phyloP scores from a whole-genome alignment of 192 early-diverging fungal species.

The Umbelopsis ramanniana region DNA sequence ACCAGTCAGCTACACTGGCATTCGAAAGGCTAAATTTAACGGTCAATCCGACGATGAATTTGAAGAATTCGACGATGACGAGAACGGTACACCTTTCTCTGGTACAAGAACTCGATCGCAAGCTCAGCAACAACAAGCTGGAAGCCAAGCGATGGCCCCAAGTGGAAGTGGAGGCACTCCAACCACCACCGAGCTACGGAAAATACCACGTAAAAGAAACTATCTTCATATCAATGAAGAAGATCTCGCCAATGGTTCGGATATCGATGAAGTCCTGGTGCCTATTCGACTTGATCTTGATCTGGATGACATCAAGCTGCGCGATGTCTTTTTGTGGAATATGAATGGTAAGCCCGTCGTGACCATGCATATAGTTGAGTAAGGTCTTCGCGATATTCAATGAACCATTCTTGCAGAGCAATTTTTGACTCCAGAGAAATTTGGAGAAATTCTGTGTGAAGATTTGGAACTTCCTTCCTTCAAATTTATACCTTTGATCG shows the following conservation, averaged over 20 bases:
- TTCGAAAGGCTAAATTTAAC: conserved; percentile 41
- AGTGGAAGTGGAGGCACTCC: conserved; percentile 20
- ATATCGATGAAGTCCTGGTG: conserved; percentile 76
- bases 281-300: conserved; percentile 94
- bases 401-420: conserved; percentile 50
- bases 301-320: conserved; percentile 79
- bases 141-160: background rate
- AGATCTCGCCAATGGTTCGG: conserved; percentile 58
- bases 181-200: conserved; percentile 23
- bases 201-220: conserved; percentile 40
- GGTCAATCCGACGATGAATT: conserved; percentile 50
- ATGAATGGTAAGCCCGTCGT: conserved; percentile 63
- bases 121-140: background rate
- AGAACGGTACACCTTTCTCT: conserved; percentile 9
- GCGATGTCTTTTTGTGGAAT: conserved; percentile 94
- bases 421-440: conserved; percentile 79
- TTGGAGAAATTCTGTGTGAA: conserved; percentile 82
- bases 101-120: conserved; percentile 17
- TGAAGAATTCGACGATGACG: conserved; percentile 51
- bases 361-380: background rate
- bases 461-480: conserved; percentile 67
- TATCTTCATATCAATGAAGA: conserved; percentile 40
- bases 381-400: too few species aligned
- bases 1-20: conserved; percentile 42
- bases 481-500: conserved; percentile 57